phyloP scores from a whole-genome alignment of 1,139 yeast species.

The Candida pseudoviswanathii region DNA sequence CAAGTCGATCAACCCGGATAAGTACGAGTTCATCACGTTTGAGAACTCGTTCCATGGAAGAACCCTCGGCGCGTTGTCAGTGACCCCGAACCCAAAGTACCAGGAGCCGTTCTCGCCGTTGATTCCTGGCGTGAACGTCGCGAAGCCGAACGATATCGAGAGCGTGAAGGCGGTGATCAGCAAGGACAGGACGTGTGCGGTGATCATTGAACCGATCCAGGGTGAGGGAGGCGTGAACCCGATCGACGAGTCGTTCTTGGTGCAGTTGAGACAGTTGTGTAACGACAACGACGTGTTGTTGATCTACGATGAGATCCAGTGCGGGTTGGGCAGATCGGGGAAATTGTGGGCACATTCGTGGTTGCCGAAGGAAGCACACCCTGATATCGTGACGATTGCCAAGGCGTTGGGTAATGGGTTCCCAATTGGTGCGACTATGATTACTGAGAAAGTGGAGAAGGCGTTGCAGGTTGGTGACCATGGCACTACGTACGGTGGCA shows the following conservation, averaged over 20 bases:
- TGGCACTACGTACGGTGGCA: constrained; percentile 98
- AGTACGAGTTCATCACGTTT: constrained; percentile 81
- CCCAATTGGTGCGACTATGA: constrained; percentile 94
- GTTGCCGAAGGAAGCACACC: constrained; percentile 77
- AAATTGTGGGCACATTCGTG: constrained; percentile 88
- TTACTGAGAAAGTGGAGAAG: constrained; percentile 74
- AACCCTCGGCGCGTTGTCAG: constrained; percentile 88
- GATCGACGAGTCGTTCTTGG: constrained; percentile 63
- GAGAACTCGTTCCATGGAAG: constrained; percentile 92
- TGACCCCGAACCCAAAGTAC: constrained; percentile 90
- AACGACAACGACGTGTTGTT: constrained; percentile 69
- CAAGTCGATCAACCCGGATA: constrained; percentile 54
- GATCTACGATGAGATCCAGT: constrained; percentile 94
- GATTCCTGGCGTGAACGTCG: constrained; percentile 79
- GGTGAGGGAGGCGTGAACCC: constrained; percentile 96
- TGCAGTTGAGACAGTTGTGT: constrained; percentile 68
- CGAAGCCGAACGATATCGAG: constrained; percentile 59
- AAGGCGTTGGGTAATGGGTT: constrained; percentile 98
- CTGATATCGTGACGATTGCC: constrained; percentile 92
- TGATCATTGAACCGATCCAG: constrained; percentile 94
- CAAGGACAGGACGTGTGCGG: constrained; percentile 79
- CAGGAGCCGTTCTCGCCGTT: constrained; percentile 89
- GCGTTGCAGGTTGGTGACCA: constrained; percentile 88
- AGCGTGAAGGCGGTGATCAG: constrained; percentile 61
- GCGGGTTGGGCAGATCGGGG: constrained; percentile 95